A percentile compares a stretch with the other conserved stretches of the same genome.
Evolutionary conservation across 2,329 filamentous ascomycete species (phyloP).

Genomic region (Epichloe uncinata): DNA sequence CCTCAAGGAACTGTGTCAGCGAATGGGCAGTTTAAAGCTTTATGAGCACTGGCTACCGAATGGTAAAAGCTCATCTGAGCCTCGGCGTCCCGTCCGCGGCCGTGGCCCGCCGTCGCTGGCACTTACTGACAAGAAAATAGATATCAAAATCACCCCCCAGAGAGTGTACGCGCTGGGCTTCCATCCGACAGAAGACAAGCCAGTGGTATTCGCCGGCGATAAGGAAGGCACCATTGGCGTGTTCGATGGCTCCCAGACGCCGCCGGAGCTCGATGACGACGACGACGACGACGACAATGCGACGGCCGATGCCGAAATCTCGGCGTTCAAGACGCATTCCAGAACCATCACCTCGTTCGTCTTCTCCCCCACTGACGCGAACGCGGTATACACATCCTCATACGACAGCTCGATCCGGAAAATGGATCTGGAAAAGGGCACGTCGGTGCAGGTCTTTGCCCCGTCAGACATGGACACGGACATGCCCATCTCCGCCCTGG

Average conservation of each 20-base stretch:
- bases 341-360: conserved; percentile 79
- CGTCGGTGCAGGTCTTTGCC: conserved; percentile 70
- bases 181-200: conserved; percentile 75
- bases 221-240: conserved; percentile 86
- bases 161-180: conserved; percentile 78
- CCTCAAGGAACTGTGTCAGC: conserved; percentile 57
- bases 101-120: background rate
- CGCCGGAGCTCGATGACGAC: conserved; percentile 42
- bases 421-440: conserved; percentile 67
- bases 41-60: conserved; percentile 79
- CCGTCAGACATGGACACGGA: conserved; percentile 58
- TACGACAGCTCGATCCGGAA: conserved; percentile 90
- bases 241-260: conserved; percentile 71
- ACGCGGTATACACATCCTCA: conserved; percentile 69
- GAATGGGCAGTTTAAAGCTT: conserved; percentile 63
- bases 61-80: conserved; percentile 29
- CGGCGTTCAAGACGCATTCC: conserved; percentile 80
- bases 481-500: conserved; percentile 69
- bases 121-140: conserved; percentile 25
- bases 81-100: background rate
- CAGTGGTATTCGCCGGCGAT: conserved; percentile 84
- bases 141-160: conserved; percentile 85
- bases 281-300: conserved; percentile 41
- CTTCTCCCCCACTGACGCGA: conserved; percentile 59
- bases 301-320: conserved; percentile 63